Evolutionary conservation across 495 filamentous ascomycete species (phyloP), one percentile per base, ranked within the genome.

Genomic region (Neurospora africana): DNA sequence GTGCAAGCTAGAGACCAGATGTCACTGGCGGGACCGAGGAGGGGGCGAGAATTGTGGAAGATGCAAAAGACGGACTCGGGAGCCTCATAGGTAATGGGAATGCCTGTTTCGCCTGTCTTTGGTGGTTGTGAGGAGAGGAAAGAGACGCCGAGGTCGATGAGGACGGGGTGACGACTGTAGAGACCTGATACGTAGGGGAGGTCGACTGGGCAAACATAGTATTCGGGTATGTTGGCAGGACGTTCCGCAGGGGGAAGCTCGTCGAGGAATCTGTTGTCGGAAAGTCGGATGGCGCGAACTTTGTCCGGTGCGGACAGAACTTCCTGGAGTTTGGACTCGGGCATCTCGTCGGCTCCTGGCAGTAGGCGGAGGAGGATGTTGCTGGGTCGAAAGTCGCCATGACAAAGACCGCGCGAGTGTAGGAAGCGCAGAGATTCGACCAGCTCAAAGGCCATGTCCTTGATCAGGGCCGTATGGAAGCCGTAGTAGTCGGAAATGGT

Each of bases 81-180:
- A 17, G 78, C 68, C 1, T 74, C 76, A 17, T 71, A 79, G 0
- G 72, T 0, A 9, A 44, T 8, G 9, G 77, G 76, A 17, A 77
- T 74, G 1, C 78, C 75, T 0, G 73, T 76, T 9, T 23, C 9
- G 2, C 53, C 53, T 61, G 43, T 17, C 0, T 65, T 27, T 0
- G 75, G 73, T 0, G 72, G 71, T 8, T n/a, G 21, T 0, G 65
- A 21, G 58, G 15, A 10, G 15, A 61, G 58, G 37, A 76, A 80
- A 0, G 79, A 75, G 27, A 79, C 72, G 0, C 79, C 79, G 65
- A 79, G 78, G 68, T 81, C 80, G 19, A 76, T 69, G 13, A 81
- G 65, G 53, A 74, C 72, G 11, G 78, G 72, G 0, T 76, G 30
- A 17, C 70, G 72, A 0, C 69, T 70, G 71, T 72, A 71, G 33